Evolutionary conservation across 176 grass and related monocot genomes (phyloP), one percentile per base, ranked within the genome.

Genomic region (Eragrostis nindensis): DNA sequence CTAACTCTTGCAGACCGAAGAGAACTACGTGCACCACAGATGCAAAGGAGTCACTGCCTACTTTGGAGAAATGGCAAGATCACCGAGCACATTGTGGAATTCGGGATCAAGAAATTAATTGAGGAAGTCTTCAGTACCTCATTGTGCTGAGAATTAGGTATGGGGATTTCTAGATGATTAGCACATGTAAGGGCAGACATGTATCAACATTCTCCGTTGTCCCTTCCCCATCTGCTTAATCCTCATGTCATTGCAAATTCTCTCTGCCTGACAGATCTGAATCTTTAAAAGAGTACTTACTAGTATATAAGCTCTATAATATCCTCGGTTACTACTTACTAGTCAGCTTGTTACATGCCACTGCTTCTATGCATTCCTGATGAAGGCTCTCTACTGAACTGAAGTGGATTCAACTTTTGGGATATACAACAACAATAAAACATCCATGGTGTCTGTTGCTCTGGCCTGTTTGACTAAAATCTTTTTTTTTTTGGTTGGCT

Each of bases 31-130:
- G 21, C 14, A 72, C 18, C 25, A 68, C 42, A 63, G 74, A 85
- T 44, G 74, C 39, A 94, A 85, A 89, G 89, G 86, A 42, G 82
- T 91, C 65, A 94, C 83, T 44, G 83, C 83, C 5, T 94, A 85
- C 70, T 94, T 91, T 70, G 88, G 88, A 76, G 22, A 77, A 55
- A 52, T 13, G 1, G 46, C 63, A 45, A 40, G 52, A 59, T 36
- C 27, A 74, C 59, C 39, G 41, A 52, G 29, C 60, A 25, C 36
- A 43, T 50, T 19, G 12, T 62, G 4, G 5, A 68, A 76, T 24
- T 40, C 69, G 43, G 56, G 41, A 22, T 46, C 6, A 53, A 32
- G 14, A 27, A 75, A 19, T 2, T 24, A 56, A 25, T 41, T 30
- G 66, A 75, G 25, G 54, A 68, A 19, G 39, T 68, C 32, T 82